Evolutionary conservation across 345 rosid genomes (phyloP).

Genomic region (Stellera chamaejasme): DNA sequence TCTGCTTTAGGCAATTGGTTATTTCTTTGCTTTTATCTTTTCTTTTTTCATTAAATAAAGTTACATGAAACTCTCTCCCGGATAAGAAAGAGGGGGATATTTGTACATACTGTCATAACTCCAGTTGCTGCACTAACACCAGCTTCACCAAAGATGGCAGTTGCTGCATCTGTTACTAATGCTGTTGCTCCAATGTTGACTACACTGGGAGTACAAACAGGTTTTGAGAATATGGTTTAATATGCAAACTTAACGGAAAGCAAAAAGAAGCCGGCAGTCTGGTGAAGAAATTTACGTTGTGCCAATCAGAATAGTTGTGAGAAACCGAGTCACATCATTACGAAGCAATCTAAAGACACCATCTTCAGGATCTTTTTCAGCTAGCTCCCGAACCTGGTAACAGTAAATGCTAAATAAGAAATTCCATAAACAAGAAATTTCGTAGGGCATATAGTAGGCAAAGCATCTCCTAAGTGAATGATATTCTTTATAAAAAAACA

Average conservation of each 20-base stretch:
- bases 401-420: slow-evolving; percentile 16
- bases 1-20: too few relatives aligned
- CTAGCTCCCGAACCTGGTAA: slow-evolving; percentile 84
- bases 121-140: slow-evolving; percentile 99
- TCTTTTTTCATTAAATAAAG: too few relatives aligned
- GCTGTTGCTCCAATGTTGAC: slow-evolving; percentile 99
- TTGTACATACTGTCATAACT: slow-evolving; percentile 82
- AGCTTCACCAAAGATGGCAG: slow-evolving; percentile 98
- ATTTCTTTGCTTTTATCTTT: too few relatives aligned
- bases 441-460: neutral
- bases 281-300: slow-evolving; percentile 57
- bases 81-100: slow-evolving; percentile 5
- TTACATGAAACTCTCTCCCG: neutral
- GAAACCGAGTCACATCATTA: slow-evolving; percentile 94
- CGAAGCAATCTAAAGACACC: slow-evolving; percentile 97
- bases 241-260: slow-evolving; percentile 9
- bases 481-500: neutral
- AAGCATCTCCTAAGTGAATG: neutral
- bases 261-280: slow-evolving; percentile 1
- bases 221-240: slow-evolving; percentile 24
- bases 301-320: slow-evolving; percentile 98
- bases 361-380: slow-evolving; percentile 90
- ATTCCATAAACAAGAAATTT: neutral
- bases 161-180: slow-evolving; percentile 95
- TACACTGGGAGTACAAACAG: slow-evolving; percentile 47